phyloP scores from a whole-genome alignment of 164 flowering plant species.

The Cinnamomum micranthum region DNA sequence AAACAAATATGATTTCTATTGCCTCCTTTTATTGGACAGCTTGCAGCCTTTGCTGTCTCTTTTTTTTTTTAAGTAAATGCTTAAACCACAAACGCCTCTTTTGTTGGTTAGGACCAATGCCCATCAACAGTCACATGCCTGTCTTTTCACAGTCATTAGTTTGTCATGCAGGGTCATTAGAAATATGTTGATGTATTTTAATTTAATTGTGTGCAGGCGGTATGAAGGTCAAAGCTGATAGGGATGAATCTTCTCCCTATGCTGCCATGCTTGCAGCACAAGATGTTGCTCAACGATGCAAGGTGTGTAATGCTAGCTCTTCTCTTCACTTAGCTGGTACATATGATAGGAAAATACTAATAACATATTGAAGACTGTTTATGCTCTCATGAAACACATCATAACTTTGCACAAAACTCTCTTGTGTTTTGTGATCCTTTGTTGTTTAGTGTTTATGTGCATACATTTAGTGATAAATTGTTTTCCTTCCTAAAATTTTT shows the following conservation, averaged over 20 bases:
- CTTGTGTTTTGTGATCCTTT: not conserved
- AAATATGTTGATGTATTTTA: not conserved
- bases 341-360: not conserved
- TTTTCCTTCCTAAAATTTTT: not conserved
- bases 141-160: not conserved
- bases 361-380: too few species aligned
- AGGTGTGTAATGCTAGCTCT: conserved; percentile 32
- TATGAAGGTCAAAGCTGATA: conserved; percentile 91
- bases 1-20: too few species aligned
- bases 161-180: not conserved
- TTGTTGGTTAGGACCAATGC: too few species aligned
- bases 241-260: conserved; percentile 90
- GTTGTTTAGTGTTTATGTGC: not conserved
- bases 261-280: conserved; percentile 97
- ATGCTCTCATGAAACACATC: not conserved
- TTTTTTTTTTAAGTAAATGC: too few species aligned
- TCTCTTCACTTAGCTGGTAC: not conserved
- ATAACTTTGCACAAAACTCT: not conserved
- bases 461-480: not conserved
- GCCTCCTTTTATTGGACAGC: too few species aligned
- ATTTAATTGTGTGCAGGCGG: conserved; percentile 46
- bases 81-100: too few species aligned
- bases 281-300: conserved; percentile 82
- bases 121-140: too few species aligned
- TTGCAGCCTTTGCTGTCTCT: too few species aligned